Evolutionary conservation across 2,329 filamentous ascomycete genomes (phyloP).

Genomic region (Ilyonectria mors-panacis): DNA sequence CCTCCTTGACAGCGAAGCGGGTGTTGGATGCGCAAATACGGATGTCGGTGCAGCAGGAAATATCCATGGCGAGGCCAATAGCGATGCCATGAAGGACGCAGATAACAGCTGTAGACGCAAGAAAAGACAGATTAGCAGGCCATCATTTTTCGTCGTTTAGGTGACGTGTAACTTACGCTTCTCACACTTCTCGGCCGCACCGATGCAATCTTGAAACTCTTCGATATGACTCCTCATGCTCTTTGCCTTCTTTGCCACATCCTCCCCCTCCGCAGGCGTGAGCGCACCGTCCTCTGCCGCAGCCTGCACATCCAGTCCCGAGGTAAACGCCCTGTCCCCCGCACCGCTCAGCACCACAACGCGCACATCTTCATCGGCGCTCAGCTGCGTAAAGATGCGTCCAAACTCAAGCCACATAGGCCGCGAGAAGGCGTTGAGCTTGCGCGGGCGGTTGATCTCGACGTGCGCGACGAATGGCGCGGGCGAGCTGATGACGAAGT

Average conservation of each 20-base stretch:
- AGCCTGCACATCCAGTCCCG: conserved; percentile 86
- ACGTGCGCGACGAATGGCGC: conserved; percentile 85
- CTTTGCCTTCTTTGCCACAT: conserved; percentile 76
- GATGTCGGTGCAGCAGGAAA: conserved; percentile 79
- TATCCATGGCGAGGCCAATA: conserved; percentile 84
- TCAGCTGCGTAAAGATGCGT: conserved; percentile 79
- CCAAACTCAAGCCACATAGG: conserved; percentile 90
- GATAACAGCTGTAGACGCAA: conserved; percentile 76
- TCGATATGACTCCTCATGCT: conserved; percentile 77
- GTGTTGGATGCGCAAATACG: conserved; percentile 74
- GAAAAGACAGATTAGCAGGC: conserved; percentile 35
- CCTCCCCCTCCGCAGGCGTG: conserved; percentile 54
- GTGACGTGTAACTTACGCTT: conserved; percentile 74
- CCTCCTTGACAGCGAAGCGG: conserved; percentile 82
- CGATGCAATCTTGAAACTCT: conserved; percentile 86
- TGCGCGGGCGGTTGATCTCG: conserved; percentile 88
- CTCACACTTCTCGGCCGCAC: conserved; percentile 85
- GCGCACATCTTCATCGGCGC: conserved; percentile 79
- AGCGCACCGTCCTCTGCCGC: conserved; percentile 69
- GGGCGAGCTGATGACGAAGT: conserved; percentile 84
- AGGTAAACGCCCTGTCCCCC: conserved; percentile 87
- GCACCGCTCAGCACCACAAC: conserved; percentile 85
- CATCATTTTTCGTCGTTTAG: not conserved
- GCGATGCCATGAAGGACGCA: conserved; percentile 84
- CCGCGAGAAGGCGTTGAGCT: conserved; percentile 90